These are phyloP conservation scores for Prunus armeniaca DNA, from an alignment of 306 rosid species.

Conservation along the genomic window DNA sequence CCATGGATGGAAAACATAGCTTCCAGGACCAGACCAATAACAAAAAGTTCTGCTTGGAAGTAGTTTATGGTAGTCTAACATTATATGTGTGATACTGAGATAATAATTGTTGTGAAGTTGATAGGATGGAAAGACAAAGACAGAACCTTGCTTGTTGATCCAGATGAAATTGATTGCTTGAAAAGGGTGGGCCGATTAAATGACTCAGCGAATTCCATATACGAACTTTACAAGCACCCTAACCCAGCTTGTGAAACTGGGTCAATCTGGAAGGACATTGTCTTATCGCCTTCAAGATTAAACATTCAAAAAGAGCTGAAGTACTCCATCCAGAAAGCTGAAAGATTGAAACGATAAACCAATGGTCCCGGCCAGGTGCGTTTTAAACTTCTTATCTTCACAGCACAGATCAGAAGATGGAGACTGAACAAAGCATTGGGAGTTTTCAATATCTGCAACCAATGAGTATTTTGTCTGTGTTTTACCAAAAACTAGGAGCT, in stretches of 20 bases:
- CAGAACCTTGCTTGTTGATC: conserved; percentile 87
- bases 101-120: conserved; percentile 50
- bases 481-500: conserved; percentile 20
- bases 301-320: conserved; percentile 81
- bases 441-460: conserved; percentile 16
- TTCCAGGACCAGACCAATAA: background rate
- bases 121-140: conserved; percentile 94
- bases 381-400: conserved; percentile 15
- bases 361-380: background rate
- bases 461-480: conserved; percentile 10
- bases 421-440: conserved; percentile 25
- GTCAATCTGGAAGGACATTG: conserved; percentile 92
- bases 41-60: background rate
- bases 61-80: background rate
- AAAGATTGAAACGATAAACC: conserved; percentile 37
- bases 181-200: conserved; percentile 65
- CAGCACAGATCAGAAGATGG: conserved; percentile 13
- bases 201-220: conserved; percentile 61
- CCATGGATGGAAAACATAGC: background rate
- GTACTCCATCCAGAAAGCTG: conserved; percentile 76
- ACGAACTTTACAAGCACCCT: conserved; percentile 80
- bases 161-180: conserved; percentile 82
- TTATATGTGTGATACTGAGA: conserved; percentile 19
- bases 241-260: conserved; percentile 74
- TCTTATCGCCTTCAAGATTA: conserved; percentile 81